These are phyloP conservation scores for Nothophoma quercina DNA, from an alignment of 2,329 filamentous ascomycete genomes.

Conservation along the genomic window DNA sequence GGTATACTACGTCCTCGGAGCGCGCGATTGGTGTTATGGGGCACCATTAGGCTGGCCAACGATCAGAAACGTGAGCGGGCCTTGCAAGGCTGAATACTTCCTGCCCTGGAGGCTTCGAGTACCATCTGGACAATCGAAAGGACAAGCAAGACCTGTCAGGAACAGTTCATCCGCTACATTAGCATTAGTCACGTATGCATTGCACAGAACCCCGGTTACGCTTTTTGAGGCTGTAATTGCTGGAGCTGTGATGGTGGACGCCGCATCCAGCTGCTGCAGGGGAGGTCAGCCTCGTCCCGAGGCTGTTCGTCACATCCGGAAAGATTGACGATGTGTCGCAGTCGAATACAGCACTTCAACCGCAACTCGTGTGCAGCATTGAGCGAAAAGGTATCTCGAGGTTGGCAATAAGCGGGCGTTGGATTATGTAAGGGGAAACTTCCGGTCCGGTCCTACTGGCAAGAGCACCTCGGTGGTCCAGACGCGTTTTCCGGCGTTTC, in stretches of 20 bases:
- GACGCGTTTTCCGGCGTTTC: not conserved
- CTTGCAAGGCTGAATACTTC: not conserved
- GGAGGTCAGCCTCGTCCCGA: slow-evolving; percentile 1
- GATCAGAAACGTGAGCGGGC: slow-evolving; percentile 3
- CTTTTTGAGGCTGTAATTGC: not conserved
- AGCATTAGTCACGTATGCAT: not conserved
- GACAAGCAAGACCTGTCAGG: not conserved
- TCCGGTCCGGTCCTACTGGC: slow-evolving; percentile 22
- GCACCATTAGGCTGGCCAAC: not conserved
- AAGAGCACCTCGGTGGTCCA: slow-evolving; percentile 18
- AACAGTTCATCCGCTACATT: not conserved
- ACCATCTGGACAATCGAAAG: not conserved
- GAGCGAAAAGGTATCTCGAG: not conserved
- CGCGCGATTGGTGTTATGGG: slow-evolving; percentile 1
- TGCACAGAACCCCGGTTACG: no score
- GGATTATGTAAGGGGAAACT: slow-evolving; percentile 26
- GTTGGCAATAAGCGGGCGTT: slow-evolving; percentile 7
- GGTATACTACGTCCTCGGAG: slow-evolving; percentile 8
- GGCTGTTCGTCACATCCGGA: slow-evolving; percentile 2
- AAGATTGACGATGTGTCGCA: slow-evolving; percentile 9
- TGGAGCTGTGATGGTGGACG: not conserved
- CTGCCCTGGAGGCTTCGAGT: not conserved
- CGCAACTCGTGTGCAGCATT: not conserved
- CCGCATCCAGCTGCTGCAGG: not conserved
- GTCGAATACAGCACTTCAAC: slow-evolving; percentile 4